Base-by-base conservation (phyloP, 1,284 basidiomycete species). In the Irpex rosettiformis region DNA sequence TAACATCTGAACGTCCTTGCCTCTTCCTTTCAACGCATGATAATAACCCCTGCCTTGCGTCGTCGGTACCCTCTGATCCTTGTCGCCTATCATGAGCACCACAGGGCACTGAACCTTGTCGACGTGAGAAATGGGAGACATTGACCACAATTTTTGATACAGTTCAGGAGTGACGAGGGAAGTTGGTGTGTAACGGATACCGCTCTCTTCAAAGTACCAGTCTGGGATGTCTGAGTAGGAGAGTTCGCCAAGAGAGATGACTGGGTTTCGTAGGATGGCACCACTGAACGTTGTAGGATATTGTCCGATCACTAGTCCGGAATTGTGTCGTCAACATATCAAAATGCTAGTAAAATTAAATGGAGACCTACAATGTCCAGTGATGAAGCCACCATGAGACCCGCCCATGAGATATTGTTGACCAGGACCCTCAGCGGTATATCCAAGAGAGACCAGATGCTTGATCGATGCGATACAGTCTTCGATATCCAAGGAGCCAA, bases 321-420 rank as follows among this genome's bases (percentile, higher is more conserved):
- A 51, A 33, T 48, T 58, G 45, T 33, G 55, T 33, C 40, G 59
- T 52, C 43, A 60, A 52, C 3, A 52, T 10, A 18, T 16, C 13
- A 27, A 4, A 11, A 5, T 13, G 18, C 37, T 30, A 29, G 22
- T 47, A 18, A 4, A 37, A 54, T 29, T 42, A 29, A 54, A 30
- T 33, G 58, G 27, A 28, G n/a, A 56, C 84, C 66, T 65, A 87
- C 85, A 69, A 65, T 90, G 87, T 0, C 77, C 81, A 7, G 77
- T 67, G 16, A 89, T 73, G 69, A 89, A 91, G 1, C 89, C 89
- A 1, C 89, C 89, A 64, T 92, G 90, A 58, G 85, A 88, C 40
- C 89, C 89, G 1, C 90, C 90, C 30, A 71, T 73, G 2, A 89
- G 66, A 49, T 88, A 77, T 45, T 84, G 77, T 61, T 79, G 80